Conservation (phyloP, 176 grass and related monocot species). For the Hordeum marinum region DNA sequence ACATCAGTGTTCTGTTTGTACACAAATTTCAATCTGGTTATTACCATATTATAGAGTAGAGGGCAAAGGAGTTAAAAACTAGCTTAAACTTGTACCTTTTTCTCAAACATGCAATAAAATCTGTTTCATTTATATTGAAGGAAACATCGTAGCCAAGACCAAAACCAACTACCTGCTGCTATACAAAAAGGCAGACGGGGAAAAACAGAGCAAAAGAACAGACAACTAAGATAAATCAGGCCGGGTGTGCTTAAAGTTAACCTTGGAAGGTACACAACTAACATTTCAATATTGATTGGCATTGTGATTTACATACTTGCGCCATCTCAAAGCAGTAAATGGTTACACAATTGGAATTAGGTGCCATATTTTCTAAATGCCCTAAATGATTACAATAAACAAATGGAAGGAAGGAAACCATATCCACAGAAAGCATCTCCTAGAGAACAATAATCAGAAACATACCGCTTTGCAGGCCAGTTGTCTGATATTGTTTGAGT, state of each 20-base stretch:
- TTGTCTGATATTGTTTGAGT: slow-evolving; percentile 59
- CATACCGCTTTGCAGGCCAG: slow-evolving; percentile 90
- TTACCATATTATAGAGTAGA: not conserved
- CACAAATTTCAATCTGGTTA: not conserved
- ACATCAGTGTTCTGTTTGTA: not conserved
- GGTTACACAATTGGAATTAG: too few relatives aligned
- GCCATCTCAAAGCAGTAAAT: not conserved
- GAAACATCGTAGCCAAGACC: not conserved
- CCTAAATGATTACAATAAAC: not conserved
- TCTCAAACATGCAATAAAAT: not conserved
- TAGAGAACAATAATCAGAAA: not conserved
- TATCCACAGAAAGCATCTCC: not conserved
- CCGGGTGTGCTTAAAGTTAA: not conserved
- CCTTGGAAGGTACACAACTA: not conserved
- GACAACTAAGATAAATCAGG: not conserved
- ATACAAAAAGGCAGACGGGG: not conserved
- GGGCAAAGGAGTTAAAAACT: not conserved
- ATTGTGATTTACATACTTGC: not conserved
- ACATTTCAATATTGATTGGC: not conserved
- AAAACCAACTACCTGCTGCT: not conserved
- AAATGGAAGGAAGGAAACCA: slow-evolving; percentile 4
- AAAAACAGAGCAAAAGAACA: not conserved
- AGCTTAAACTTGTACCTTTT: not conserved
- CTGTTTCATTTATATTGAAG: not conserved
- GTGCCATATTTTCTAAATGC: not conserved